These are phyloP conservation scores for Kwoniella bestiolae DNA, from an alignment of 768 basidiomycete genomes.

Conservation along the genomic window DNA sequence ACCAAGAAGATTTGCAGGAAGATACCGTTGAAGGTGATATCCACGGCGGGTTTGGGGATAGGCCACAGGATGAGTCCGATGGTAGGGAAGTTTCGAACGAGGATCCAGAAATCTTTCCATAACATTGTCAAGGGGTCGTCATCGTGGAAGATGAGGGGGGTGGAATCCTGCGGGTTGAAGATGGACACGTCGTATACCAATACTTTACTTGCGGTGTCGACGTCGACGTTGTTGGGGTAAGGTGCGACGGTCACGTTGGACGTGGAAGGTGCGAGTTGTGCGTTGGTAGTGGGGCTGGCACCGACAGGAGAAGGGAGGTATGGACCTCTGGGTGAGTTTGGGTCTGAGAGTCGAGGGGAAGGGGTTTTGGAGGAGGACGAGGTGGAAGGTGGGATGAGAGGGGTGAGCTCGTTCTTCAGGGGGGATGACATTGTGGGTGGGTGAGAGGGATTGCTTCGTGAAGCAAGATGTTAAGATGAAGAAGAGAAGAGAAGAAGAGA, in stretches of 20 bases:
- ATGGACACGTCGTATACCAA: conserved; percentile 20
- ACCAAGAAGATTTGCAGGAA: conserved; percentile 3
- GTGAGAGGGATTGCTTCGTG: not conserved
- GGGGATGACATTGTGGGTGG: not conserved
- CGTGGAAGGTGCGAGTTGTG: too few relatives aligned
- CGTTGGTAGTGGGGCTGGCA: not conserved
- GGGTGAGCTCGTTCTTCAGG: not conserved
- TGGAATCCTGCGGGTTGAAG: conserved; percentile 3
- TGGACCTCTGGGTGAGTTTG: not conserved
- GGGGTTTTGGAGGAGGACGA: not conserved
- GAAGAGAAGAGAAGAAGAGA: not conserved
- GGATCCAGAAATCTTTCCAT: conserved; percentile 11
- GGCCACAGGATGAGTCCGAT: conserved; percentile 9
- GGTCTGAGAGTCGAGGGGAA: too few relatives aligned
- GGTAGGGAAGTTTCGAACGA: not conserved
- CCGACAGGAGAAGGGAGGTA: not conserved
- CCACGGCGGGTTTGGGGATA: not conserved
- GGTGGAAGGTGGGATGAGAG: not conserved
- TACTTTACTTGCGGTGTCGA: conserved; percentile 1
- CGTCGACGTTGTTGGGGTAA: not conserved
- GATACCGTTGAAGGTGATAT: conserved; percentile 10
- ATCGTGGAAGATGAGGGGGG: conserved; percentile 8
- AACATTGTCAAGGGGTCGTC: conserved; percentile 11
- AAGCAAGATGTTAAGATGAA: too few relatives aligned
- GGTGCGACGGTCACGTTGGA: not conserved